Evolutionary conservation across 208 protist genomes (phyloP).

Genomic region (Herpetomonas samuelpessoai): DNA sequence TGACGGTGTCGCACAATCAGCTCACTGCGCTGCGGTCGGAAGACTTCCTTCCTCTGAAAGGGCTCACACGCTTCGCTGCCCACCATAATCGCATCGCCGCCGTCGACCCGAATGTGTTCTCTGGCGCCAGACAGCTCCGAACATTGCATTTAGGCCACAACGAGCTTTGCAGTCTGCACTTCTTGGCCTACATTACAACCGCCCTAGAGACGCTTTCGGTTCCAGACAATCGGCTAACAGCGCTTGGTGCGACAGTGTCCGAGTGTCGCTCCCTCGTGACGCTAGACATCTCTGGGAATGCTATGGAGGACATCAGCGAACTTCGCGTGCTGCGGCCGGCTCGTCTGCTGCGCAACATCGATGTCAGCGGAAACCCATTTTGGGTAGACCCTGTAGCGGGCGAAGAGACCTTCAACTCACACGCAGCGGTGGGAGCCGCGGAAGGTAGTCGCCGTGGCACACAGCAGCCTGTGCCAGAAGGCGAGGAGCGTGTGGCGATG

Average conservation of each 20-base stretch:
- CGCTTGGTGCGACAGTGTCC: slow-evolving; percentile 31
- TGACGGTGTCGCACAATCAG: slow-evolving; percentile 42
- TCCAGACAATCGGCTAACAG: slow-evolving; percentile 42
- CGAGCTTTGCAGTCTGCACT: slow-evolving; percentile 29
- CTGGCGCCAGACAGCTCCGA: slow-evolving; percentile 34
- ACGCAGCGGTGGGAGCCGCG: too few relatives aligned
- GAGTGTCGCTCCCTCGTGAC: slow-evolving; percentile 26
- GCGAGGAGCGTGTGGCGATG: background rate
- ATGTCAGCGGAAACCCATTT: slow-evolving; percentile 39
- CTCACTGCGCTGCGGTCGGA: slow-evolving; percentile 28
- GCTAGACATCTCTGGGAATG: slow-evolving; percentile 42
- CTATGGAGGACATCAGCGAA: slow-evolving; percentile 29
- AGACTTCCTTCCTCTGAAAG: slow-evolving; percentile 21
- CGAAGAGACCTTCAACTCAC: background rate
- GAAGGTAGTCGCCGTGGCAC: too few relatives aligned
- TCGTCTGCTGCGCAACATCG: slow-evolving; percentile 28
- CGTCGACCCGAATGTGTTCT: slow-evolving; percentile 54
- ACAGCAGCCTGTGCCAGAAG: too few relatives aligned
- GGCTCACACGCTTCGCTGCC: slow-evolving; percentile 48
- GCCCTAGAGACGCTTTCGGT: slow-evolving; percentile 62
- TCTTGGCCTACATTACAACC: slow-evolving; percentile 37
- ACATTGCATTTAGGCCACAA: slow-evolving; percentile 64
- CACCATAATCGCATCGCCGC: slow-evolving; percentile 35
- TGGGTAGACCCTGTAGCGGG: background rate
- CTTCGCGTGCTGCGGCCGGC: slow-evolving; percentile 22